phyloP scores from a whole-genome alignment of 257 asterid genomes.

The Solanum medicagineum region DNA sequence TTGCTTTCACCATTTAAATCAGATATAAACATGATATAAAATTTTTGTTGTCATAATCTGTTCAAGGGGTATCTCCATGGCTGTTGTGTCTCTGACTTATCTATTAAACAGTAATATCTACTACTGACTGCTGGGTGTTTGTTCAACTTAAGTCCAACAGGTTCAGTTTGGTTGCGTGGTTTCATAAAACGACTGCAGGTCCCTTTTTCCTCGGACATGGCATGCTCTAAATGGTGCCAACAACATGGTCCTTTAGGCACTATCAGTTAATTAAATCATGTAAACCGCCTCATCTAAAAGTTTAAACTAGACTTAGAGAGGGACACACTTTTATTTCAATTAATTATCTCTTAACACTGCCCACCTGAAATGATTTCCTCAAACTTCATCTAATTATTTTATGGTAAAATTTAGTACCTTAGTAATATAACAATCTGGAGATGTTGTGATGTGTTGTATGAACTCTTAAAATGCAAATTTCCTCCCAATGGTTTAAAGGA shows the following conservation, averaged over 20 bases:
- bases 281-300: neutral
- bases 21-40: neutral
- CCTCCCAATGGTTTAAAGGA: neutral
- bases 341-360: neutral
- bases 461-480: neutral
- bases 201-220: neutral
- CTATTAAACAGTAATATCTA: neutral
- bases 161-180: neutral
- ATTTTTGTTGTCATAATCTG: neutral
- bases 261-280: neutral
- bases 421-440: neutral
- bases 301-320: neutral
- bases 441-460: neutral
- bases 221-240: neutral
- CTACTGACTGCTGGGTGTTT: neutral
- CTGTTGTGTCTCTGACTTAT: neutral
- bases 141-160: neutral
- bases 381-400: neutral
- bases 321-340: neutral
- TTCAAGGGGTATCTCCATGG: neutral
- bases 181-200: neutral
- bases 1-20: neutral
- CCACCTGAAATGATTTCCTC: neutral
- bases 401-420: neutral
- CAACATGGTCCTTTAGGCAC: neutral